Evolutionary conservation across 345 rosid species (phyloP), one percentile per base, ranked within the genome.

Genomic region (Lagerstroemia speciosa): DNA sequence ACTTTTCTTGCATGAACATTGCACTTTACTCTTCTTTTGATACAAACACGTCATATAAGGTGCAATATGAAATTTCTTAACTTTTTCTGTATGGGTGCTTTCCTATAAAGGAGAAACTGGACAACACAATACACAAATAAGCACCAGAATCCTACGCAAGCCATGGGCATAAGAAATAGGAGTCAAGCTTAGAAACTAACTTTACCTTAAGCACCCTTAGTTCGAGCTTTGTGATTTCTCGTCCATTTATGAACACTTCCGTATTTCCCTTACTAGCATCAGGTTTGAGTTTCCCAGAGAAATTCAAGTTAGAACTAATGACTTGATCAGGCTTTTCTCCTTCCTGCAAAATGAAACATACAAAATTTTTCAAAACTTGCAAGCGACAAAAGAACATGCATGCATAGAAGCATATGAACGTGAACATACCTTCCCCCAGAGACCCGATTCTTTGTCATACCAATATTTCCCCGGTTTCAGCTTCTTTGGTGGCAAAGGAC

Each of bases 401-500:
- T 63, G 41, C 31, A 65, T 57, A 58, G 65, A 14, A 55, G 34
- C 58, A 71, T 36, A 67, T n/a, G 9, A 64, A 68, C 11, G 62
- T 26, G 34, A 20, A 64, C 78, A 69, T 69, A 92, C 98, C 87
- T 85, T 91, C n/a, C 98, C 98, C 99, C 99, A 95, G 2, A 83
- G 72, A 74, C 99, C 99, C 32, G 99, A 92, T 75, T 92, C 99
- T 74, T 95, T 95, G 76, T 95, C 99, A 52, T 95, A 95, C 99
- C 99, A 95, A 80, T 90, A 95, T 65, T 81, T 83, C 67, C 99
- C 98, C 0, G 98, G 99, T 79, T 89, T 92, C 82, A 95, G 80
- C 78, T 92, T 95, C 72, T 76, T 71, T 1, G 96, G 98, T 14
- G 97, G 98, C 67, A 90, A 74, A 63, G 88, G 75, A 67, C 92